These are phyloP conservation scores for Brettanomyces sp. DNA, from an alignment of 805 yeast species.

Conservation along the genomic window DNA sequence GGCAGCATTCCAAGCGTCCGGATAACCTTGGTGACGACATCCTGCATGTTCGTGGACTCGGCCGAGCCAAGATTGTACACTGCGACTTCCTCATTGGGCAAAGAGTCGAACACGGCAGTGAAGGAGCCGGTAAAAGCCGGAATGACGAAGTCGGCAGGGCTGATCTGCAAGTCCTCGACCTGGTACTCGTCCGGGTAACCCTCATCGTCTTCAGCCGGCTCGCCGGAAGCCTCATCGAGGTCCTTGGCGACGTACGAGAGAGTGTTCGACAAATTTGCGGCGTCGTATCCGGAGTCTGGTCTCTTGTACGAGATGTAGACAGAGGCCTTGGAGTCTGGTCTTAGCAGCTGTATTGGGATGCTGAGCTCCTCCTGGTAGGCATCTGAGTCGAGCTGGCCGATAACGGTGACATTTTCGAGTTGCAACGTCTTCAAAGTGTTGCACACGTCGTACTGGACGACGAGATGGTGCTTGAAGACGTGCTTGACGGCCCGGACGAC, in stretches of 20 bases:
- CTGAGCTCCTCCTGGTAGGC: slow-evolving; percentile 59
- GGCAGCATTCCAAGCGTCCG: slow-evolving; percentile 55
- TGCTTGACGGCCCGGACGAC: slow-evolving; percentile 81
- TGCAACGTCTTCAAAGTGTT: slow-evolving; percentile 78
- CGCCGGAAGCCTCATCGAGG: slow-evolving; percentile 61
- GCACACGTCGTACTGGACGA: slow-evolving; percentile 71
- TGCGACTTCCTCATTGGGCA: slow-evolving; percentile 50
- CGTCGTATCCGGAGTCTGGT: slow-evolving; percentile 32
- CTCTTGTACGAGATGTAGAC: slow-evolving; percentile 70
- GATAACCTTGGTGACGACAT: slow-evolving; percentile 47
- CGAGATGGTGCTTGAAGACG: slow-evolving; percentile 63
- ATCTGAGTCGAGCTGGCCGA: slow-evolving; percentile 54
- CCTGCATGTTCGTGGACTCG: slow-evolving; percentile 33
- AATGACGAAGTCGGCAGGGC: slow-evolving; percentile 72
- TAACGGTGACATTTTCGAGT: slow-evolving; percentile 67
- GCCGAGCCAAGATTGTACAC: slow-evolving; percentile 56
- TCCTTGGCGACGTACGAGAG: slow-evolving; percentile 74
- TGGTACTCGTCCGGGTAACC: slow-evolving; percentile 93
- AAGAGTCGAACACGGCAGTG: slow-evolving; percentile 62
- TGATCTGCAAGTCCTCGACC: slow-evolving; percentile 66
- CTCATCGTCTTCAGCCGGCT: slow-evolving; percentile 58
- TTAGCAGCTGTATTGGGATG: slow-evolving; percentile 62
- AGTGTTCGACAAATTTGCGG: slow-evolving; percentile 48
- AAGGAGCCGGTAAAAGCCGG: slow-evolving; percentile 77
- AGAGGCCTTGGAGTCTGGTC: slow-evolving; percentile 63